Conservation (phyloP, 1,284 basidiomycete species). For the Leccinum insolens region DNA sequence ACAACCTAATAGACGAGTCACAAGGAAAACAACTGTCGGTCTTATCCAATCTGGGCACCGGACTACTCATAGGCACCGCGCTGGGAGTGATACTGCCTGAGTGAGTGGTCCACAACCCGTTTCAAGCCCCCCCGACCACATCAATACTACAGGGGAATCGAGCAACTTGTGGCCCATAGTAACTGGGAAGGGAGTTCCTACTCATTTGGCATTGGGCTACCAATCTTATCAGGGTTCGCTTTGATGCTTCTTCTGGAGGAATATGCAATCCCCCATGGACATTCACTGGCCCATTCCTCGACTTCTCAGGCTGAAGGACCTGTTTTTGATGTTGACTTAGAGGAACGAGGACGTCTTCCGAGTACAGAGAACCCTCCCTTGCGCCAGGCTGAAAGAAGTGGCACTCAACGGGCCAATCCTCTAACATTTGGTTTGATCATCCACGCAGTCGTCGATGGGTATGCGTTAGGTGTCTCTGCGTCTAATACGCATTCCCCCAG, state of each 20-base stretch:
- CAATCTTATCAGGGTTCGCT: constrained; percentile 80
- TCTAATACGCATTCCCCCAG: constrained; percentile 43
- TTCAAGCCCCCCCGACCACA: constrained; percentile 2
- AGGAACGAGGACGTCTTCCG: constrained; percentile 25
- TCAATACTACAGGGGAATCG: constrained; percentile 55
- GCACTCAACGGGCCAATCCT: constrained; percentile 52
- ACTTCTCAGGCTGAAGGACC: constrained; percentile 16
- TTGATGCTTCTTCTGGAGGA: constrained; percentile 84
- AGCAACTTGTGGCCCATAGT: constrained; percentile 45
- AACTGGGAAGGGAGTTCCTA: constrained; percentile 36
- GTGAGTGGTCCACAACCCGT: constrained; percentile 45
- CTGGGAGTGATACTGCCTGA: constrained; percentile 92
- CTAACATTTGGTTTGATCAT: constrained; percentile 84
- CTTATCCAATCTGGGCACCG: constrained; percentile 75
- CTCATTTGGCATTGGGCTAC: constrained; percentile 61
- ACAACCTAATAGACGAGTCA: constrained; percentile 15
- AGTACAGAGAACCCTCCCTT: constrained; percentile 15
- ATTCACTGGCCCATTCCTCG: constrained; percentile 30
- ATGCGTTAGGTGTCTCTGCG: constrained; percentile 83
- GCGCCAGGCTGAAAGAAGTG: constrained; percentile 7
- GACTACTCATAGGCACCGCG: constrained; percentile 87
- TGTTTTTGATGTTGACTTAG: constrained; percentile 36
- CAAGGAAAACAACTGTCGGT: constrained; percentile 60
- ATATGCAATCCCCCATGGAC: constrained; percentile 52
- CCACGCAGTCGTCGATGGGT: constrained; percentile 88